Conservation (phyloP, 73 alveolate species). For the Breviolum minutum region DNA sequence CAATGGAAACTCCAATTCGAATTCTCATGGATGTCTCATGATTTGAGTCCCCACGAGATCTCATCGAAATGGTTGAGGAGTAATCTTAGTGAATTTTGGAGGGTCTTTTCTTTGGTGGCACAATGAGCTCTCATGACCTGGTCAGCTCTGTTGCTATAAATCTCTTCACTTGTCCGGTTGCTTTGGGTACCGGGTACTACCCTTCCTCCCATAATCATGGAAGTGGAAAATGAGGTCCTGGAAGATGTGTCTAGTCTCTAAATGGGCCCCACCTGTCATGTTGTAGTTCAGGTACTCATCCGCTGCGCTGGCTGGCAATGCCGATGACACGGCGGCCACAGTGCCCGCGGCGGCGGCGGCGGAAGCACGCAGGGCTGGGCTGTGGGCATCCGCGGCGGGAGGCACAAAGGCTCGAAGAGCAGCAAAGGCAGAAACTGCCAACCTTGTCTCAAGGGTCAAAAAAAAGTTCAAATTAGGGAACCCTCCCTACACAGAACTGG, state of each 20-base stretch:
- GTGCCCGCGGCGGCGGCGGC: slow-evolving; percentile 21
- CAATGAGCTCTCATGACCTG: too few species aligned
- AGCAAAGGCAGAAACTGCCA: slow-evolving; percentile 38
- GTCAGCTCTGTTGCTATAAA: too few species aligned
- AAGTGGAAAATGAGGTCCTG: too few species aligned
- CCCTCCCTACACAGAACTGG: background rate
- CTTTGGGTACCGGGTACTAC: background rate
- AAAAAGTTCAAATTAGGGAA: background rate
- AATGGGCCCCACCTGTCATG: slow-evolving; percentile 50
- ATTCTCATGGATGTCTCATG: background rate
- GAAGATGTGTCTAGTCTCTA: too few species aligned
- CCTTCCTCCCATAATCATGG: too few species aligned
- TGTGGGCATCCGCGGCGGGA: background rate
- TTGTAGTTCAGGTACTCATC: slow-evolving; percentile 91
- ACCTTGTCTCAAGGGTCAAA: background rate
- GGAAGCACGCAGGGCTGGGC: slow-evolving; percentile 47
- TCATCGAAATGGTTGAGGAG: too few species aligned
- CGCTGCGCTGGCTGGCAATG: slow-evolving; percentile 51
- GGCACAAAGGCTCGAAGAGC: slow-evolving; percentile 65
- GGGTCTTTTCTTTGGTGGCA: too few species aligned
- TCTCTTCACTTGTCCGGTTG: background rate
- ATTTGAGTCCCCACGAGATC: background rate
- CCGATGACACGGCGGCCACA: slow-evolving; percentile 30
- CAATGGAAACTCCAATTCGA: background rate
- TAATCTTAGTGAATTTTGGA: too few species aligned